Evolutionary conservation across 257 asterid species (phyloP), one percentile per base, ranked within the genome.

Genomic region (Fraxinus cuspidata): DNA sequence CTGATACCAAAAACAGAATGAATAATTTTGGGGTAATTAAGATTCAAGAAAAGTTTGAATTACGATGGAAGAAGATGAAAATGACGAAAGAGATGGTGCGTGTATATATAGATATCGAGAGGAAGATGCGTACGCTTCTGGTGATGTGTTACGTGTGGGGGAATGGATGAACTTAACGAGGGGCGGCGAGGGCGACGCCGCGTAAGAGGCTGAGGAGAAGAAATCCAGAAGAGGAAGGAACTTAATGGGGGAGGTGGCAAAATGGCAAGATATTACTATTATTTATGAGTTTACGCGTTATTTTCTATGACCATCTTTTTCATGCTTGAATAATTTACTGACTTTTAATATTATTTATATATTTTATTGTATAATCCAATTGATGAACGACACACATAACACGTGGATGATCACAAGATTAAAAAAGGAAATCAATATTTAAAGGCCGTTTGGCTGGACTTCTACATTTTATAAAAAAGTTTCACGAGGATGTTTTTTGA

Each of bases 121-220:
- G 2, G 19, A 4, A 9, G 25, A 32, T 44, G n/a, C 6, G 35
- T 44, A 44, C 15, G 19, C 19, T 13, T 3, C n/a, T 19, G n/a
- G 19, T 44, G 53, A 15, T 23, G 65, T 64, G 29, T 76, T 60
- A 74, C 76, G 78, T 80, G 78, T 80, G 28, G 83, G 76, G 81
- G 49, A 6, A 6, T 35, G 40, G 9, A 4, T 68, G 82, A 78
- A 69, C 76, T 76, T 71, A 72, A 49, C n/a, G 68, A 5, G 58
- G 6, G 35, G 82, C 16, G 85, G 88, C 80, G n/a, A n/a, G n/a
- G 84, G 86, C 83, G 81, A 73, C 86, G 74, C 88, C 86, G 88
- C 86, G 86, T 85, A 19, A 77, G 53, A 71, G 51, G 79, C 78
- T 75, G 84, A 69, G 81, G 25, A 35, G 5, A 64, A n/a, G 74